Evolutionary conservation across 148 eudicot genomes (phyloP), one percentile per base, ranked within the genome.

Genomic region (Rhododendron henanense): DNA sequence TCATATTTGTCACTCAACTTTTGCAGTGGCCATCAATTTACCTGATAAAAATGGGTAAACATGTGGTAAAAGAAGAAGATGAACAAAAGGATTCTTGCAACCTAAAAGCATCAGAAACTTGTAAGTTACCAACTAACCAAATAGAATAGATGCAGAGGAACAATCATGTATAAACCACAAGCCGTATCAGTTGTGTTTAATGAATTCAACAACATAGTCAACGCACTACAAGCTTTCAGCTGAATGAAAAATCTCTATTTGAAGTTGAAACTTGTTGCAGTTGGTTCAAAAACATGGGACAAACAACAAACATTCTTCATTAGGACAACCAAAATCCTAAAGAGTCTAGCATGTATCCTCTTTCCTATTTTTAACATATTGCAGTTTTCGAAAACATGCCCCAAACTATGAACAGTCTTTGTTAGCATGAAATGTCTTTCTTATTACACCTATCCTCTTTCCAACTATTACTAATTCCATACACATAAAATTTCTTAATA

Each of bases 1-100:
- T 51, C 0, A 47, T 11, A 9, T 14, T 7, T 15, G 1, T 81
- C 1, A 2, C 50, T 11, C 37, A 10, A 37, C 28, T 84, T 31
- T 31, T 81, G 37, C 55, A 41, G 19, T 39, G 63, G 50, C 16
- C 33, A 55, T 28, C 50, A 5, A 18, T 82, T 94, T 88, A 93
- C 98, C 99, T 95, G 94, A 86, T 92, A 92, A 88, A 91, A 94
- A 86, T 96, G 96, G 81, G 83, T 31, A 85, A 80, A 88, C 85
- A 96, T 85, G 88, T 96, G 98, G 93, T 93, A 91, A 92, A 94
- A 94, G 85, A 93, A 89, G 88, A 88, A 94, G 88, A 92, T 86
- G 85, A 96, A 94, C 86, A 94, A 87, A 85, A 96, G 55, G 80
- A 96, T 89, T 90, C 96, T 91, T 47, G 98, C 95, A 88, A 91